A percentile compares a stretch with the other conserved stretches of the same genome.
phyloP scores from a whole-genome alignment of 345 rosid genomes.

The Triadica sebifera region DNA sequence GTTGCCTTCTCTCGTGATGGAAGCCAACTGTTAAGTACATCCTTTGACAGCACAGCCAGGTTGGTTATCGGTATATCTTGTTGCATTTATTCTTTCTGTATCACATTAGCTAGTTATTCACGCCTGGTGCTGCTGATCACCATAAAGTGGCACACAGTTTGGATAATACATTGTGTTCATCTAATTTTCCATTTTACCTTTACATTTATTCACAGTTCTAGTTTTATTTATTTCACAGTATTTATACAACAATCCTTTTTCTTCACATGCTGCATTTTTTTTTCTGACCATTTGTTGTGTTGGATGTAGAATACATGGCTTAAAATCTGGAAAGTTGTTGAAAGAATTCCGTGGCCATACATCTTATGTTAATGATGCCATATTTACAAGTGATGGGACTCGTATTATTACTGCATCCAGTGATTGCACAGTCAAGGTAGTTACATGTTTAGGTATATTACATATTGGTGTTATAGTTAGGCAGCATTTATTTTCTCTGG shows the following conservation, averaged over 20 bases:
- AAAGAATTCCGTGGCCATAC: slow-evolving; percentile 94
- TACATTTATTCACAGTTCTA: not conserved
- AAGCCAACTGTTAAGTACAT: slow-evolving; percentile 87
- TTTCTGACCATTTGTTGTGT: not conserved
- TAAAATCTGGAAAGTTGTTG: slow-evolving; percentile 92
- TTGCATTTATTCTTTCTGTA: not conserved
- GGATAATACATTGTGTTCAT: not conserved
- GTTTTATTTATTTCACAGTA: not conserved
- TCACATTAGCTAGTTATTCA: not conserved
- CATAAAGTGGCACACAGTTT: not conserved
- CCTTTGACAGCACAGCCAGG: slow-evolving; percentile 95
- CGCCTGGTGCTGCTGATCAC: not conserved
- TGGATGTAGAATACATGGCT: slow-evolving; percentile 79
- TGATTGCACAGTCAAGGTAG: slow-evolving; percentile 84
- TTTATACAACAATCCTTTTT: not conserved
- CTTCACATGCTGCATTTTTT: not conserved
- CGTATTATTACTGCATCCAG: slow-evolving; percentile 91
- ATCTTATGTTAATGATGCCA: slow-evolving; percentile 88
- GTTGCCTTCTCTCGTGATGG: slow-evolving; percentile 94
- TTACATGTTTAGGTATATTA: not conserved
- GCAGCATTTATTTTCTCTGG: not conserved
- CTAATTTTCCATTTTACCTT: not conserved
- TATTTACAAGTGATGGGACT: slow-evolving; percentile 84
- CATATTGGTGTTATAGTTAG: not conserved
- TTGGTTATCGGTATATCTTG: slow-evolving; percentile 18